Evolutionary conservation across 164 flowering plant species (phyloP), one percentile per base, ranked within the genome.

Genomic region (Vitis rupestris): DNA sequence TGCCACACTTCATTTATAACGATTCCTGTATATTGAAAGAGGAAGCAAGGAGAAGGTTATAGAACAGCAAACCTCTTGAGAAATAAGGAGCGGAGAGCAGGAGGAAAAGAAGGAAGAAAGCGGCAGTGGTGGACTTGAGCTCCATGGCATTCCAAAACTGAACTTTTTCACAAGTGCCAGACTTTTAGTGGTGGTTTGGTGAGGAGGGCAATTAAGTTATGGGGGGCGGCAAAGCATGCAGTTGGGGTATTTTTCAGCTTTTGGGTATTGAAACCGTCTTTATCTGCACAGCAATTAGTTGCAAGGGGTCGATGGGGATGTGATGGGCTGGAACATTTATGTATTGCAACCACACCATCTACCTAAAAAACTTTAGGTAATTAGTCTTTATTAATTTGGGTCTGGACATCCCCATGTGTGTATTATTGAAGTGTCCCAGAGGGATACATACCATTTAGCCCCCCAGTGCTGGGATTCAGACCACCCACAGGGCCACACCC

Each of bases 361-460:
- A 60, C 65, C 37, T 68, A 37, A 37, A 37, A 62, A 47, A 16
- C 29, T 44, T 65, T 3, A 27, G 31, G 44, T 59, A 13, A 12
- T 31, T 17, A 11, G 37, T 2, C 5, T 10, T 8, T 16, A 8
- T 31, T 10, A 30, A 4, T 54, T 49, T 53, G 55, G 50, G 56
- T 52, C 29, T 9, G 53, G 80, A 80, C 84, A 79, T 51, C 49
- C 72, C 80, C 90, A 84, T 85, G 87, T 85, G 87, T 80, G 75
- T 64, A 75, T 83, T 76, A 79, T 87, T 82, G 75, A 61, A 11
- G 64, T 75, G 75, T 70, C 64, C 53, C 50, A 49, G 44, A 17
- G 50, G 54, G 75, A 64, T 61, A 67, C 71, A 71, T 23, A 47
- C 56, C 47, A 59, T 64, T 57, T 59, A 47, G 27, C n/a, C 54